Evolutionary conservation across 768 basidiomycete species (phyloP).

Genomic region (Saitozyma sp.): DNA sequence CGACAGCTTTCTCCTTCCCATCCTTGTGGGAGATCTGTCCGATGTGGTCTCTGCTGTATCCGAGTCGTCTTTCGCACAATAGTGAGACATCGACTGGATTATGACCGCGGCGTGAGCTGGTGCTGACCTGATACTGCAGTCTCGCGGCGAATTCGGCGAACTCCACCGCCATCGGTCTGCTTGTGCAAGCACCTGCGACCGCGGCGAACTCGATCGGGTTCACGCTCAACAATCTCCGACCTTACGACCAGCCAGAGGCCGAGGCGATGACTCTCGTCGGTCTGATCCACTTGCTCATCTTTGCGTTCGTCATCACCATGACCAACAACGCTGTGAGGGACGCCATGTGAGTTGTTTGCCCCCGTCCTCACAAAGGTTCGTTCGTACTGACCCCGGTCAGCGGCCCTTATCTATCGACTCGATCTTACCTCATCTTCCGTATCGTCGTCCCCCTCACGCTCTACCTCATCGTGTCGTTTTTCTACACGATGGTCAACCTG

Average conservation of each 20-base stretch:
- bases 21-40: constrained; percentile 37
- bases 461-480: constrained; percentile 55
- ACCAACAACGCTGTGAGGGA: constrained; percentile 42
- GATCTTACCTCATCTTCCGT: constrained; percentile 53
- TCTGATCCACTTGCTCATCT: constrained; percentile 50
- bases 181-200: constrained; percentile 55
- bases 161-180: constrained; percentile 53
- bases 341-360: constrained; percentile 34
- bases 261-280: constrained; percentile 57
- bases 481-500: constrained; percentile 56
- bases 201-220: constrained; percentile 51
- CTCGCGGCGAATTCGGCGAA: constrained; percentile 40
- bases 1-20: constrained; percentile 55
- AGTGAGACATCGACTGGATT: constrained; percentile 12
- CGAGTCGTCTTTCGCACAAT: constrained; percentile 18
- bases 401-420: constrained; percentile 53
- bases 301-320: constrained; percentile 50
- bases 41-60: constrained; percentile 25
- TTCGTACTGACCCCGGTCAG: constrained; percentile 12
- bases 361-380: neutral
- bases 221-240: constrained; percentile 55
- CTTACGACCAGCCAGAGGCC: constrained; percentile 54
- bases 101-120: neutral
- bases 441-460: constrained; percentile 51
- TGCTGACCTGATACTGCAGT: neutral